Evolutionary conservation across 2,329 filamentous ascomycete genomes (phyloP).

Genomic region (Epichloe gansuensis): DNA sequence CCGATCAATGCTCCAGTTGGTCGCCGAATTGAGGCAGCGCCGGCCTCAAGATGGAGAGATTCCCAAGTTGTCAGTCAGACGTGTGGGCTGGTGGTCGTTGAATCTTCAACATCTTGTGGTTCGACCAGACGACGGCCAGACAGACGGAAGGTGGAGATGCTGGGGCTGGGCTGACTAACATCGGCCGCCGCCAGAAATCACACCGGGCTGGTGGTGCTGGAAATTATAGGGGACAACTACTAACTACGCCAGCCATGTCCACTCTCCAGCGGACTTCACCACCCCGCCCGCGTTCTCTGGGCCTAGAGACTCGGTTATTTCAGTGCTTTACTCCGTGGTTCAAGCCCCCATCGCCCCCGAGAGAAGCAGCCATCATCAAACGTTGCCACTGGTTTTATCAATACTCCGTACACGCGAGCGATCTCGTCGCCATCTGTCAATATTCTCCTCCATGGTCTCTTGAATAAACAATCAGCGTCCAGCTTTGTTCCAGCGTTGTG

Average conservation of each 20-base stretch:
- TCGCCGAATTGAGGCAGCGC: conserved; percentile 1
- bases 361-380: no score
- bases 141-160: background rate
- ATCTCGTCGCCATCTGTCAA: background rate
- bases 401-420: background rate
- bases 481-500: no score
- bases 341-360: no score
- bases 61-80: background rate
- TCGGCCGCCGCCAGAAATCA: background rate
- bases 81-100: background rate
- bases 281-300: no score
- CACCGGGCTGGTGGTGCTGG: background rate
- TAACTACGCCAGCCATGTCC: background rate
- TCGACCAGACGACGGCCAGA: no score
- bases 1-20: conserved; percentile 8
- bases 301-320: no score
- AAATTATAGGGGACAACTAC: no score
- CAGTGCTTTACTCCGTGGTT: no score
- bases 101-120: background rate
- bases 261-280: background rate
- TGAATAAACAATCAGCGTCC: background rate
- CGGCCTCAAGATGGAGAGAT: background rate
- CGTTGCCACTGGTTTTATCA: no score
- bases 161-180: background rate
- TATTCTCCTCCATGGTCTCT: background rate